These are phyloP conservation scores for Fusarium sp. DNA, from an alignment of 2,329 filamentous ascomycete species.

Conservation along the genomic window DNA sequence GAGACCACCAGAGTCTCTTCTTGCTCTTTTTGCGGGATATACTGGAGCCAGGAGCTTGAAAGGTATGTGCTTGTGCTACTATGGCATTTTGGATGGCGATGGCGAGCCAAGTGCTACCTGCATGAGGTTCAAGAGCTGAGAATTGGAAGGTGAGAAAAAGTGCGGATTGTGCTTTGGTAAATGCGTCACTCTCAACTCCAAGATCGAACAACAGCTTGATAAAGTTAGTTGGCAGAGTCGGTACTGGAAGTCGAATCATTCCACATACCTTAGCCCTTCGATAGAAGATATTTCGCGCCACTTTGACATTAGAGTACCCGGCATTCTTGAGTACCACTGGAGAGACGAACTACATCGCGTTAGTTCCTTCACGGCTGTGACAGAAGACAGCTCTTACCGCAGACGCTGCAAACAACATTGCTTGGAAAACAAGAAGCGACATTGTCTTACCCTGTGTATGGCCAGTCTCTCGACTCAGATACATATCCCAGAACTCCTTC, in stretches of 20 bases:
- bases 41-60: slow-evolving; percentile 3
- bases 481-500: slow-evolving; percentile 32
- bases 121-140: slow-evolving; percentile 27
- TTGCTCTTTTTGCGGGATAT: not conserved
- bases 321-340: slow-evolving; percentile 33
- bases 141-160: slow-evolving; percentile 32
- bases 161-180: slow-evolving; percentile 25
- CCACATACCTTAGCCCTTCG: slow-evolving; percentile 17
- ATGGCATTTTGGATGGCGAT: slow-evolving; percentile 29
- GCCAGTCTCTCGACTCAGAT: not conserved
- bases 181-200: slow-evolving; percentile 18
- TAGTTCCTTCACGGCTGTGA: not conserved
- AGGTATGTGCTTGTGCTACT: slow-evolving; percentile 24
- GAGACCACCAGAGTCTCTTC: slow-evolving; percentile 28
- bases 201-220: slow-evolving; percentile 26
- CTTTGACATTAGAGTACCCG: slow-evolving; percentile 27
- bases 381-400: not conserved
- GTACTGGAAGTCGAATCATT: accelerated
- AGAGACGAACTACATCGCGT: slow-evolving; percentile 18
- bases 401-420: slow-evolving; percentile 33
- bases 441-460: not conserved
- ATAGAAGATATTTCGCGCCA: slow-evolving; percentile 31
- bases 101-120: slow-evolving; percentile 32
- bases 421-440: slow-evolving; percentile 19
- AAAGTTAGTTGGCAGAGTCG: not conserved